Conservation (phyloP, 768 basidiomycete species). For the Lactifluus pinguis region DNA sequence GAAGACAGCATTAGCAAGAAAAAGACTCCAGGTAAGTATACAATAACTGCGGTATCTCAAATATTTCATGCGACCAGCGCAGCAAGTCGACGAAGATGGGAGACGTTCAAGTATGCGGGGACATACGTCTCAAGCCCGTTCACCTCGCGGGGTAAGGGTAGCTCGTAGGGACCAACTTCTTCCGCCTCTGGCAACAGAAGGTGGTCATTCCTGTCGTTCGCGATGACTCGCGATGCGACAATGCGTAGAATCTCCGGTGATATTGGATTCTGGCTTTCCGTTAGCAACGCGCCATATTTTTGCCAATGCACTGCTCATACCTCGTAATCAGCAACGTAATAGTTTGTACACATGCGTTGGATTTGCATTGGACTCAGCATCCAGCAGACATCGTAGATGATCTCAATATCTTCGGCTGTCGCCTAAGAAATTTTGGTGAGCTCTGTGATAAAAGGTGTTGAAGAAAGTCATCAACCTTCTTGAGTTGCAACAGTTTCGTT, state of each 20-base stretch:
- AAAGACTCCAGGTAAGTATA: slow-evolving; percentile 9
- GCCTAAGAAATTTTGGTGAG: slow-evolving; percentile 41
- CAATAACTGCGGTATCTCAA: not conserved
- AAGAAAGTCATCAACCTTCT: slow-evolving; percentile 56
- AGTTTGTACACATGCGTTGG: slow-evolving; percentile 97
- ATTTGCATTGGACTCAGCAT: slow-evolving; percentile 99
- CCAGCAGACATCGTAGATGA: slow-evolving; percentile 99
- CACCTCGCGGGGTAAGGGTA: slow-evolving; percentile 90
- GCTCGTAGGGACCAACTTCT: slow-evolving; percentile 92
- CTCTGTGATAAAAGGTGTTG: not conserved
- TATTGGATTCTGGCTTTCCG: slow-evolving; percentile 68
- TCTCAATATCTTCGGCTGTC: slow-evolving; percentile 91
- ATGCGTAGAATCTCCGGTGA: slow-evolving; percentile 95
- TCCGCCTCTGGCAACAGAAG: slow-evolving; percentile 94
- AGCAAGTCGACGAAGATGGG: slow-evolving; percentile 80
- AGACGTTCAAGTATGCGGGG: slow-evolving; percentile 83
- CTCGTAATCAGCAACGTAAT: slow-evolving; percentile 99
- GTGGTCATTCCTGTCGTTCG: slow-evolving; percentile 96
- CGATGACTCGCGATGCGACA: slow-evolving; percentile 90
- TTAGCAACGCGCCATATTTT: not conserved
- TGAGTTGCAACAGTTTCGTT: slow-evolving; percentile 93
- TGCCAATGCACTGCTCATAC: slow-evolving; percentile 31
- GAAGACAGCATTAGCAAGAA: slow-evolving; percentile 8
- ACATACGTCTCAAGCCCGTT: slow-evolving; percentile 95
- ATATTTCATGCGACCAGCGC: slow-evolving; percentile 63